phyloP scores from a whole-genome alignment of 2,329 filamentous ascomycete genomes.

The Ramularia collo-cygni region DNA sequence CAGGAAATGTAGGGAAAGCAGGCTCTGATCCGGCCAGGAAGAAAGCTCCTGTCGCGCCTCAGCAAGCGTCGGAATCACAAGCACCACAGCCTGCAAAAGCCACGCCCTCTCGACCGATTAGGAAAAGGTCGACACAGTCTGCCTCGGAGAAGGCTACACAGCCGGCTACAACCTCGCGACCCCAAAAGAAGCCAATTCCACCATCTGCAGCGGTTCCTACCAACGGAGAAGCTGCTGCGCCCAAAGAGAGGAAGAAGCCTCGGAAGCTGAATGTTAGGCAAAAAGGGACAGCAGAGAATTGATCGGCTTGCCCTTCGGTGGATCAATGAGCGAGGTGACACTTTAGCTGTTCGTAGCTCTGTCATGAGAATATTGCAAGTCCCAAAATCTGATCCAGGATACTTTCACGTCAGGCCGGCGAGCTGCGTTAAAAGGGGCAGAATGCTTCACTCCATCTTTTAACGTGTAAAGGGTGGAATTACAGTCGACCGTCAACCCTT shows the following conservation, averaged over 20 bases:
- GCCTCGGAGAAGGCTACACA: conserved; percentile 12
- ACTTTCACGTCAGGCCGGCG: no score
- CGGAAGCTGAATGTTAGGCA: conserved; percentile 15
- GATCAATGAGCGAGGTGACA: no score
- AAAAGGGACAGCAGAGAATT: no score
- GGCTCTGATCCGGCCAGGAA: conserved; percentile 15
- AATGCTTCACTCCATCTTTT: no score
- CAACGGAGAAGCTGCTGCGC: conserved; percentile 12
- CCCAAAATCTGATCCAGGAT: no score
- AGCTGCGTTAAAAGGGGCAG: no score
- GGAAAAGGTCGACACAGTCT: conserved; percentile 11
- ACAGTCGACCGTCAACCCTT: no score
- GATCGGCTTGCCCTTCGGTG: no score
- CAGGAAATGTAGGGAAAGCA: conserved; percentile 6
- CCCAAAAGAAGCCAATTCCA: conserved; percentile 8
- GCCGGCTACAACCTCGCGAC: conserved; percentile 9
- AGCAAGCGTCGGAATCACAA: conserved; percentile 4
- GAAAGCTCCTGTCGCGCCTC: conserved; percentile 6
- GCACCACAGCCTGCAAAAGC: conserved; percentile 6
- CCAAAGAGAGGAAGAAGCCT: conserved; percentile 27
- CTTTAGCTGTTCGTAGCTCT: no score
- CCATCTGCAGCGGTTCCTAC: conserved; percentile 1
- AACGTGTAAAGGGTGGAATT: no score
- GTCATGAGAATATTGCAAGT: no score
- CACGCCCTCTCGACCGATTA: conserved; percentile 3